Conservation (phyloP, 306 rosid genomes). For the peach (Prunus persica) region Prunus_persica_NCBIv2 NC_034010.1:2869501-2870000, state of each 20-base stretch:
- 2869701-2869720: conserved; percentile 93
- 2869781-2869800: conserved; percentile 97
- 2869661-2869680: conserved; percentile 20
- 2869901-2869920: not conserved
- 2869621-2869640: conserved; percentile 15
- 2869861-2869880: not conserved
- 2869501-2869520: conserved; percentile 98
- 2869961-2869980: conserved; percentile 99
- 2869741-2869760: conserved; percentile 87
- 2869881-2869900: not conserved
- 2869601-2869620: not conserved
- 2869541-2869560: conserved; percentile 66
- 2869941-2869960: conserved; percentile 93
- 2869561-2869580: conserved; percentile 22
- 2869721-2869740: conserved; percentile 85
- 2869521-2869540: conserved; percentile 86
- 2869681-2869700: conserved; percentile 87
- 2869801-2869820: conserved; percentile 96
- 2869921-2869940: conserved; percentile 14
- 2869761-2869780: conserved; percentile 88
- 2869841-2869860: conserved; percentile 10
- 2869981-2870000: conserved; percentile 98
- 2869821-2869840: conserved; percentile 51
- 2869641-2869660: conserved; percentile 5
- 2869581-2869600: conserved; percentile 4